Evolutionary conservation across 345 rosid genomes (phyloP).

Genomic region (Populus pruinosa): DNA sequence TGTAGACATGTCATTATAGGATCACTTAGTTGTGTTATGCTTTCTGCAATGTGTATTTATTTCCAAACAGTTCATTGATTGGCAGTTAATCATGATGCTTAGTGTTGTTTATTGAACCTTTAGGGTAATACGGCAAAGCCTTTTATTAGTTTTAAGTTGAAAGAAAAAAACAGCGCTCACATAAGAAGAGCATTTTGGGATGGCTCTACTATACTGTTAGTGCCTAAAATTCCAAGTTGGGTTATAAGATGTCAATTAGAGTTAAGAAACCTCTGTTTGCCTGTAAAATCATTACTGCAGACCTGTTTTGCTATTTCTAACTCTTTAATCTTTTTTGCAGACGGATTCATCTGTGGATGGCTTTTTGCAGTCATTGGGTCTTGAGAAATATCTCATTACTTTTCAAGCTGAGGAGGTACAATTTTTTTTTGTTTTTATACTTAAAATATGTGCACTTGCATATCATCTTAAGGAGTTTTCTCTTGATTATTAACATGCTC

Average conservation of each 20-base stretch:
- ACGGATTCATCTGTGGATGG: slow-evolving; percentile 62
- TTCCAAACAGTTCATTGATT: background rate
- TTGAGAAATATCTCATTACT: slow-evolving; percentile 79
- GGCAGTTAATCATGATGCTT: background rate
- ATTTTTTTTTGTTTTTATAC: background rate
- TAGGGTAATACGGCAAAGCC: background rate
- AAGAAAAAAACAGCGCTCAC: background rate
- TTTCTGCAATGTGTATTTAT: no score
- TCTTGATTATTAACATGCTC: slow-evolving; percentile 7
- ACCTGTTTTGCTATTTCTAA: slow-evolving; percentile 5
- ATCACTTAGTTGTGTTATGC: background rate
- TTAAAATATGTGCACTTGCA: background rate
- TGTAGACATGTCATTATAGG: background rate
- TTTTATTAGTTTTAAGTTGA: background rate
- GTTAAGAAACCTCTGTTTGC: background rate
- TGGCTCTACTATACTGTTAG: background rate
- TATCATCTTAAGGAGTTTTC: background rate
- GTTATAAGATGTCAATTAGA: background rate
- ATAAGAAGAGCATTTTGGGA: background rate
- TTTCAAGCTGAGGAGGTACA: slow-evolving; percentile 96
- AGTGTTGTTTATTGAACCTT: background rate
- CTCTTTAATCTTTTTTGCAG: slow-evolving; percentile 44
- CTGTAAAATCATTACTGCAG: background rate
- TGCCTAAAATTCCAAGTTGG: background rate
- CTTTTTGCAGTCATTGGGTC: slow-evolving; percentile 80